A percentile compares a stretch with the other conserved stretches of the same genome.
Evolutionary conservation across 192 early-diverging fungal species (phyloP).

Genomic region (Backusella mclennaniae): DNA sequence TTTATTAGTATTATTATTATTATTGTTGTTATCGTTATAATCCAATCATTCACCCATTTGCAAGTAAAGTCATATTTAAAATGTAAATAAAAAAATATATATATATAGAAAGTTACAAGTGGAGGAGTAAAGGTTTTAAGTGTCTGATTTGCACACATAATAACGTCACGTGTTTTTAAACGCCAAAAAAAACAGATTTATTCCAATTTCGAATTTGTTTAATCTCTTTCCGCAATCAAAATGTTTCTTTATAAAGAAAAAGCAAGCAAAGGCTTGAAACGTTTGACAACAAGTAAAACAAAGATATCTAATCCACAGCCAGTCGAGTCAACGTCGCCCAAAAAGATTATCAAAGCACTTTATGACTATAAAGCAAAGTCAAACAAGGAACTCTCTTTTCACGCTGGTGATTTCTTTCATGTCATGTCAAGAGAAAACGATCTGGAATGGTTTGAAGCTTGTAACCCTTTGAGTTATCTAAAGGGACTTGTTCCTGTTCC

Average conservation of each 20-base stretch:
- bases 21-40: background rate
- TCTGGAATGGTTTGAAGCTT: constrained; percentile 68
- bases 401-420: constrained; percentile 77
- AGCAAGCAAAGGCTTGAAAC: background rate
- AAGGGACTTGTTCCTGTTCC: constrained; percentile 67
- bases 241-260: constrained; percentile 15
- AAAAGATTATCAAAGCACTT: constrained; percentile 75
- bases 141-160: background rate
- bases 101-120: background rate
- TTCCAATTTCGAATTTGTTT: background rate
- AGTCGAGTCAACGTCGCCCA: constrained; percentile 40
- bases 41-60: background rate
- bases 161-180: background rate
- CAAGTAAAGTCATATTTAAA: background rate
- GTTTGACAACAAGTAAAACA: background rate
- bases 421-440: constrained; percentile 66
- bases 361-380: constrained; percentile 64
- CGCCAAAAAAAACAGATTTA: background rate
- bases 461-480: constrained; percentile 62
- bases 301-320: constrained; percentile 3
- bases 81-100: background rate
- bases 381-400: constrained; percentile 64
- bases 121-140: background rate
- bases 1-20: background rate
- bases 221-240: background rate